Evolutionary conservation across 805 yeast genomes (phyloP).

Genomic region (Barnettozyma populi): DNA sequence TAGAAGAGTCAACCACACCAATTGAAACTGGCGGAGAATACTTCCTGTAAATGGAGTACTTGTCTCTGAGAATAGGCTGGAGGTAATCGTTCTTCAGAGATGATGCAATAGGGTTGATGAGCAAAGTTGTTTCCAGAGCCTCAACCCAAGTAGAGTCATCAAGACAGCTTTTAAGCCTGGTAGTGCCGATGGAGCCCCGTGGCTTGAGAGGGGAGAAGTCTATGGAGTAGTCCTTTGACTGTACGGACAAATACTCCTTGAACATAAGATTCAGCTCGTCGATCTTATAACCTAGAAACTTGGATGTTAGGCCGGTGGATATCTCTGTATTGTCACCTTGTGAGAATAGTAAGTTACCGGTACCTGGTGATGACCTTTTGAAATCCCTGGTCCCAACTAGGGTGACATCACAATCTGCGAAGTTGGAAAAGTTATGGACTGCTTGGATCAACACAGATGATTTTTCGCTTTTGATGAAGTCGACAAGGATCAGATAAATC

Average conservation of each 20-base stretch:
- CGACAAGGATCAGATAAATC: slow-evolving; percentile 34
- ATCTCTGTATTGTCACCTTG: slow-evolving; percentile 33
- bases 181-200: slow-evolving; percentile 28
- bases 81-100: slow-evolving; percentile 39
- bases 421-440: slow-evolving; percentile 39
- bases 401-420: slow-evolving; percentile 16
- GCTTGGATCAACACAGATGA: slow-evolving; percentile 31
- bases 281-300: slow-evolving; percentile 31
- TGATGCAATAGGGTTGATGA: slow-evolving; percentile 33
- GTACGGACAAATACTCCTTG: slow-evolving; percentile 5
- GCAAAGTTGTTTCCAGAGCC: slow-evolving; percentile 28
- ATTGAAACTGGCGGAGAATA: slow-evolving; percentile 42
- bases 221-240: slow-evolving; percentile 15
- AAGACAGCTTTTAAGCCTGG: slow-evolving; percentile 27
- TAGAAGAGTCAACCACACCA: slow-evolving; percentile 66
- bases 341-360: slow-evolving; percentile 14
- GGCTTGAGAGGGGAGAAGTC: slow-evolving; percentile 14
- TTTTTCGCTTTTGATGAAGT: slow-evolving; percentile 18
- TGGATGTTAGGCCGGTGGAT: slow-evolving; percentile 51
- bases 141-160: slow-evolving; percentile 31
- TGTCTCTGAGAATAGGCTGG: slow-evolving; percentile 18
- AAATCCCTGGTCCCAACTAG: background rate
- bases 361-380: background rate
- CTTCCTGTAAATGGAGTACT: slow-evolving; percentile 30
- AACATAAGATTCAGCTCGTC: slow-evolving; percentile 33